Evolutionary conservation across 2,329 filamentous ascomycete genomes (phyloP).

Genomic region (Xylaria sp.): DNA sequence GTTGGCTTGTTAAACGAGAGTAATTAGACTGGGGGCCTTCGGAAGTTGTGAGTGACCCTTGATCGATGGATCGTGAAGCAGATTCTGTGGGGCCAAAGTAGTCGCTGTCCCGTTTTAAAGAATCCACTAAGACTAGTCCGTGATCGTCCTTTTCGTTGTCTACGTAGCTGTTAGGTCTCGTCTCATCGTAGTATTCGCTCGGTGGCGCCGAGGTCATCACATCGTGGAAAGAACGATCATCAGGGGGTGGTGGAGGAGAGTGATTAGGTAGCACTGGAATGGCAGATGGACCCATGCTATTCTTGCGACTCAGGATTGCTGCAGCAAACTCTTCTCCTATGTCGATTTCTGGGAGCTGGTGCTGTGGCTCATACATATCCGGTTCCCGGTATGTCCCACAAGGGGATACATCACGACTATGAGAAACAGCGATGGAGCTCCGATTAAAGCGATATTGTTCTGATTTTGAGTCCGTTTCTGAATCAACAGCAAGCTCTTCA

Average conservation of each 20-base stretch:
- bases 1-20: constrained; percentile 53
- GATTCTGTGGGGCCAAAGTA: constrained; percentile 57
- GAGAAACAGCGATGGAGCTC: constrained; percentile 45
- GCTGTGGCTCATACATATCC: constrained; percentile 44
- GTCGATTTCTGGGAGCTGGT: constrained; percentile 63
- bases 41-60: constrained; percentile 57
- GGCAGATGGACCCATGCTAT: constrained; percentile 35
- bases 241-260: constrained; percentile 62
- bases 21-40: constrained; percentile 54
- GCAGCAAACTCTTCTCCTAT: constrained; percentile 62
- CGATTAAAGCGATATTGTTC: constrained; percentile 47
- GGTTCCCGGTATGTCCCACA: constrained; percentile 47
- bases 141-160: constrained; percentile 56
- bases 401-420: constrained; percentile 51
- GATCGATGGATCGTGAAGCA: constrained; percentile 60
- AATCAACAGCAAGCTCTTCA: constrained; percentile 46
- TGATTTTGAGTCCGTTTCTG: constrained; percentile 46
- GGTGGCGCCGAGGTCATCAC: constrained; percentile 48
- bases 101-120: constrained; percentile 59
- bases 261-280: constrained; percentile 58
- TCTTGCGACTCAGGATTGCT: constrained; percentile 56
- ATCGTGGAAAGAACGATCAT: constrained; percentile 45
- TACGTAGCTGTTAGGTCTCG: constrained; percentile 56
- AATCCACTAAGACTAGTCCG: constrained; percentile 55
- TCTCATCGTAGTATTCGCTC: constrained; percentile 57